phyloP scores from a whole-genome alignment of 1,284 basidiomycete genomes.

The Anthracocystis panici-leucophaei region DNA sequence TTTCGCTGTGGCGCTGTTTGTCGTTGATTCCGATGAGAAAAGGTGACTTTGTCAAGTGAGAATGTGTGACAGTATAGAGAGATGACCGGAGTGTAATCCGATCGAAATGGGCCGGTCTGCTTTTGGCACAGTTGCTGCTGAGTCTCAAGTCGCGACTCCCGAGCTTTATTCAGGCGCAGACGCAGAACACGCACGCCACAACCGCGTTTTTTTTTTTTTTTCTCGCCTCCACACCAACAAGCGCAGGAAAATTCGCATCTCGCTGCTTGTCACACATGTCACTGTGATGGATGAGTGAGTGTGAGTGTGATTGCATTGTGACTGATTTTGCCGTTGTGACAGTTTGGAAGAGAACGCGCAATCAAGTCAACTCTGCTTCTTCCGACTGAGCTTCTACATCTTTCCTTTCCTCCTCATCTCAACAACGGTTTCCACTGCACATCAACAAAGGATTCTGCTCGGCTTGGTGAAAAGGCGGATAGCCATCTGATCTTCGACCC shows the following conservation, averaged over 20 bases:
- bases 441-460: not conserved
- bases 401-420: not conserved
- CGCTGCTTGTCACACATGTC: not conserved
- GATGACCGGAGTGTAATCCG: not conserved
- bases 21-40: not conserved
- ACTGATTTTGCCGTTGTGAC: conserved; percentile 2
- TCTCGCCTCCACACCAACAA: conserved; percentile 18
- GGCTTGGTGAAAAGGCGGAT: not conserved
- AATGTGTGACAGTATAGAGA: not conserved
- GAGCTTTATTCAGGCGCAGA: conserved; percentile 6
- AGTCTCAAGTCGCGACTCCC: conserved; percentile 8
- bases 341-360: conserved; percentile 4
- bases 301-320: conserved; percentile 2
- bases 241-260: conserved; percentile 3
- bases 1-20: not conserved
- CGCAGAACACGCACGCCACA: too few relatives aligned
- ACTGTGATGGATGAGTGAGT: not conserved
- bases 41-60: not conserved
- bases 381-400: conserved; percentile 1
- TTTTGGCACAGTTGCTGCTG: conserved; percentile 1
- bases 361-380: not conserved
- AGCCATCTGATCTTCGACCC: not conserved
- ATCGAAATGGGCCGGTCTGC: conserved; percentile 1
- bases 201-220: not conserved
- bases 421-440: not conserved